Evolutionary conservation across 2,329 filamentous ascomycete species (phyloP), one percentile per base, ranked within the genome.

Genomic region (Colletotrichum incanum): DNA sequence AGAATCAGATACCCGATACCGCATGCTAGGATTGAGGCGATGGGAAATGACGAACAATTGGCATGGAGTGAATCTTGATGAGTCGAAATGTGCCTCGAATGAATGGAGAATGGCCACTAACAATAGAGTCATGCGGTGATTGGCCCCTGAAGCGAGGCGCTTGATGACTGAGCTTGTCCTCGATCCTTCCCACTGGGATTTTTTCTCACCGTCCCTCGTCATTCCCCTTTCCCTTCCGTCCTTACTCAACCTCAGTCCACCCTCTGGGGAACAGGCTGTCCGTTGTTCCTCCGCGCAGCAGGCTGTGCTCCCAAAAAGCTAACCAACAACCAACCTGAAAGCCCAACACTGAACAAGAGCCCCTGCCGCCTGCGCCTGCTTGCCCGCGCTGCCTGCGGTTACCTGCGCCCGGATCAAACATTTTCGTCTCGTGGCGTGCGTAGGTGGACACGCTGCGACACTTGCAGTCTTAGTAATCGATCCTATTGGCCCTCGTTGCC

Each of bases 391-490:
- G 54, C 39, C 43, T 59, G 55, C n/a, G 34, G 41, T 60, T 60
- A 26, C 18, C 58, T 55, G 61, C 61, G 49, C 61, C 61, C 37
- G 16, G 61, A 52, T n/a, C 34, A 64, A 11, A 65, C 7, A 52
- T 55, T 54, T 47, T 72, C 65, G 65, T 72, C 70, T 70, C 65
- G 70, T 72, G 70, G 70, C 65, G 60, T 72, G 39, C 52, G 39
- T 70, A 23, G 39, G 45, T 72, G 65, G 65, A 65, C 16, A 12
- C 54, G 18, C 59, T 70, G 43, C 28, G 45, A 60, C 59, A 64
- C 70, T 59, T 50, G 65, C 59, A 64, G 45, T 12, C 31, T n/a
- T 64, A 65, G 11, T 26, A n/a, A 26, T 16, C 1, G 1, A 3
- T 28, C 1, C 8, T 16, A 72, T 72, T 72, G 70, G 70, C 3